Evolutionary conservation across 306 rosid genomes (phyloP), one percentile per base, ranked within the genome.

Genomic region (Gastrolobium villosum): DNA sequence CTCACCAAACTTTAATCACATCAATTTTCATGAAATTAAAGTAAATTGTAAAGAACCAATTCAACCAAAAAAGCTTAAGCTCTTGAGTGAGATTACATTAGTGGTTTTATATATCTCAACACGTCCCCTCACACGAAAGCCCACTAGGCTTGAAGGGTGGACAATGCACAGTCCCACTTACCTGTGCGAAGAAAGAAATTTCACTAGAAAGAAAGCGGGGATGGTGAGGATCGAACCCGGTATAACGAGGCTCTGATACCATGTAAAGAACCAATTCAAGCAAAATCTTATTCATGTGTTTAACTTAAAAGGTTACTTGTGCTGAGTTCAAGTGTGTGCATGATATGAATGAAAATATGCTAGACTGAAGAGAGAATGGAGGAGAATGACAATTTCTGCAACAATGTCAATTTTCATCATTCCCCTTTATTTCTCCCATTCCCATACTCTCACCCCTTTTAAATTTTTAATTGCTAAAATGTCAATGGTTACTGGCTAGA

Each of bases 1-100:
- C 41, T 70, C 15, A 61, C 62, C 40, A 52, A 56, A 72, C 70
- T 68, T 57, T 32, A 49, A 52, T 81, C 39, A 48, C 70, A 49
- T 66, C 66, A 62, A 36, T 83, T 69, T 70, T 31, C 6, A 75
- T 49, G 46, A 39, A 37, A 63, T 31, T 41, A 3, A 65, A 40
- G 57, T 45, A 69, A 49, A 14, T 59, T n/a, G n/a, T n/a, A n/a
- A n/a, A n/a, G n/a, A n/a, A n/a, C n/a, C n/a, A n/a, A n/a, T n/a
- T n/a, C n/a, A n/a, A n/a, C n/a, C n/a, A n/a, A n/a, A n/a, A n/a
- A n/a, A n/a, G n/a, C n/a, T n/a, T n/a, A n/a, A n/a, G n/a, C n/a
- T n/a, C n/a, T n/a, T n/a, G n/a, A n/a, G n/a, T n/a, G n/a, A n/a
- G n/a, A n/a, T n/a, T n/a, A n/a, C n/a, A n/a, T n/a, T n/a, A n/a